Conservation (phyloP, 2,329 filamentous ascomycete genomes). For the Teratosphaeria pseudoeucalypti region DNA sequence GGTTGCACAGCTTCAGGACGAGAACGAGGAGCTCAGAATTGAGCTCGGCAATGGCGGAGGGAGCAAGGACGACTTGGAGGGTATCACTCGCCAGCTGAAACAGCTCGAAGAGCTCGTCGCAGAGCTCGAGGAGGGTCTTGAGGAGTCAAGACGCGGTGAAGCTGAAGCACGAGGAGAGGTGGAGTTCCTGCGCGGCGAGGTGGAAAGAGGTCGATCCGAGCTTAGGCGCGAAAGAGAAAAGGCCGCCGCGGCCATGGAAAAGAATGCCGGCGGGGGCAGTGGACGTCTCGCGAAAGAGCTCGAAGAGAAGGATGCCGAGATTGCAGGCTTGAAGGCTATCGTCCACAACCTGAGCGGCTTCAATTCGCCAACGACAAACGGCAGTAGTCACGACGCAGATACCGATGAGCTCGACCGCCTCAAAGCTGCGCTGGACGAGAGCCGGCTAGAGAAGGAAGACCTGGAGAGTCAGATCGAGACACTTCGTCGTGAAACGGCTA, state of each 20-base stretch:
- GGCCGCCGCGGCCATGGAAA: constrained; percentile 51
- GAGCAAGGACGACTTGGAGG: constrained; percentile 78
- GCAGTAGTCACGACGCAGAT: constrained; percentile 9
- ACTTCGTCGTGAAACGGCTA: constrained; percentile 26
- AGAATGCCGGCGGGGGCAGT: constrained; percentile 32
- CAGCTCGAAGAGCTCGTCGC: constrained; percentile 93
- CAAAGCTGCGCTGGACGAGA: constrained; percentile 52
- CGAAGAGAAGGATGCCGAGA: constrained; percentile 93
- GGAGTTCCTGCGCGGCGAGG: constrained; percentile 88
- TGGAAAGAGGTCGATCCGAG: constrained; percentile 82
- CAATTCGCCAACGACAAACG: constrained; percentile 42
- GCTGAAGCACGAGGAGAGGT: constrained; percentile 93
- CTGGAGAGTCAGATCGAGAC: constrained; percentile 82
- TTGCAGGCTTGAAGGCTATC: constrained; percentile 91
- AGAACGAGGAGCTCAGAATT: constrained; percentile 64
- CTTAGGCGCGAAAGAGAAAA: constrained; percentile 82
- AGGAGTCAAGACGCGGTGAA: constrained; percentile 87
- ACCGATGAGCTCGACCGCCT: constrained; percentile 46
- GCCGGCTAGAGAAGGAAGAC: constrained; percentile 73
- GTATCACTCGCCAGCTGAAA: constrained; percentile 81
- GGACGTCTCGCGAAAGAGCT: constrained; percentile 56
- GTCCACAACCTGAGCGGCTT: constrained; percentile 81
- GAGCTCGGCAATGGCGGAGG: constrained; percentile 35
- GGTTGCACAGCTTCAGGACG: constrained; percentile 60
- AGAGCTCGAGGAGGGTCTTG: constrained; percentile 89